These are phyloP conservation scores for Myxozyma udenii DNA, from an alignment of 805 yeast species.

Conservation along the genomic window DNA sequence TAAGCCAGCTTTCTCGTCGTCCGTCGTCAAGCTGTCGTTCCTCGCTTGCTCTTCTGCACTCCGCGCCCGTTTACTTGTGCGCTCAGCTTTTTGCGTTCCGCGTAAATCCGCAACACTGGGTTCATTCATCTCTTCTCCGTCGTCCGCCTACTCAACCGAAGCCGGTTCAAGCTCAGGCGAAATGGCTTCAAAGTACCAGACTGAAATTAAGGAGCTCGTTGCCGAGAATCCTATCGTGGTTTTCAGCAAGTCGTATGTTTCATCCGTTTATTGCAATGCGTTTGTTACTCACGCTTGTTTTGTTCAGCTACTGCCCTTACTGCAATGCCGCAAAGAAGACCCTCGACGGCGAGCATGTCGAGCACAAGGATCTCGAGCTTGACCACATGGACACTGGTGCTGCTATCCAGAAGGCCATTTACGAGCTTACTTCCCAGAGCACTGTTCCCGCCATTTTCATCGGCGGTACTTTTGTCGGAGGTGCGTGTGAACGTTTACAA, in stretches of 20 bases:
- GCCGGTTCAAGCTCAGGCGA: conserved; percentile 7
- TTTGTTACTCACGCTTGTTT: conserved; percentile 31
- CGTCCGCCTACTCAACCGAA: conserved; percentile 6
- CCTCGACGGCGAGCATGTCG: conserved; percentile 41
- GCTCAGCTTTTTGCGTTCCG: no score
- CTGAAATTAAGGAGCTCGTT: conserved; percentile 54
- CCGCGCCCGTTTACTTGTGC: no score
- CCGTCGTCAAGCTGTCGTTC: conserved; percentile 3
- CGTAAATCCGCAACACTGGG: conserved; percentile 13
- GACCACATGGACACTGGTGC: conserved; percentile 58
- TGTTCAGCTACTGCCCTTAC: conserved; percentile 32
- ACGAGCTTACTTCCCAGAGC: conserved; percentile 77
- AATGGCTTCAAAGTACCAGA: conserved; percentile 24
- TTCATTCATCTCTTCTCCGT: conserved; percentile 1
- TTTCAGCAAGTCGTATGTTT: conserved; percentile 75
- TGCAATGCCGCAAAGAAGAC: conserved; percentile 48
- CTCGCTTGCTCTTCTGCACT: no score
- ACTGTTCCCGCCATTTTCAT: conserved; percentile 94
- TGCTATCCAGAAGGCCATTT: conserved; percentile 76
- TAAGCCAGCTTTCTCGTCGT: no score
- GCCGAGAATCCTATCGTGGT: conserved; percentile 65
- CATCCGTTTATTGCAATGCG: conserved; percentile 42
- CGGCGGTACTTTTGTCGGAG: conserved; percentile 90
- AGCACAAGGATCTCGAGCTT: conserved; percentile 43
- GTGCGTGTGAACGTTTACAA: conserved; percentile 38